Evolutionary conservation across 768 basidiomycete genomes (phyloP).

Genomic region (Tylopilus rubrobrunneus): DNA sequence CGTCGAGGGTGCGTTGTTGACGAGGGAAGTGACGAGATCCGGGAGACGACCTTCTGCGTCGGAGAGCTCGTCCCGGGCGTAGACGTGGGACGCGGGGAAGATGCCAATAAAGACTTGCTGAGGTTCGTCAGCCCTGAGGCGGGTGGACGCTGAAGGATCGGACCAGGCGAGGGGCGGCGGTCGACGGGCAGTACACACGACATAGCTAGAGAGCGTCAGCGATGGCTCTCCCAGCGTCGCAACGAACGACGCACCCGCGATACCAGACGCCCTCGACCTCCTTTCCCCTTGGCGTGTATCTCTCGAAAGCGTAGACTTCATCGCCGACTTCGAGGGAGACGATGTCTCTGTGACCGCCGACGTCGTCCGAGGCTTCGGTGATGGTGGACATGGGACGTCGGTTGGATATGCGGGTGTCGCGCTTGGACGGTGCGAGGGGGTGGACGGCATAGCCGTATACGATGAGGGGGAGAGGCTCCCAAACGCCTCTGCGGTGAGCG

Average conservation of each 20-base stretch:
- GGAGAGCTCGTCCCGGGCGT: constrained; percentile 78
- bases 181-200: constrained; percentile 76
- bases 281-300: constrained; percentile 69
- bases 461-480: constrained; percentile 67
- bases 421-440: constrained; percentile 71
- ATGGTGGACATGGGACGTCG: constrained; percentile 40
- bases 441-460: constrained; percentile 92
- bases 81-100: constrained; percentile 87
- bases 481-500: constrained; percentile 40
- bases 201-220: constrained; percentile 52
- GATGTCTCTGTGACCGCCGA: constrained; percentile 65
- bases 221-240: no score
- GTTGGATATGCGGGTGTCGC: constrained; percentile 61
- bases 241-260: constrained; percentile 67
- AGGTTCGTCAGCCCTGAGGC: constrained; percentile 64
- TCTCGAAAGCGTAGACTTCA: constrained; percentile 96
- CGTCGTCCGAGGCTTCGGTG: constrained; percentile 51
- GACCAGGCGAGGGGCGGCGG: constrained; percentile 66
- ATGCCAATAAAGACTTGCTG: constrained; percentile 93
- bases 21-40: constrained; percentile 62
- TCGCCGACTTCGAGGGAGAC: constrained; percentile 92
- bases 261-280: constrained; percentile 87
- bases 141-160: constrained; percentile 47
- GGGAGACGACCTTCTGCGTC: constrained; percentile 86
- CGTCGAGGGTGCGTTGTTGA: constrained; percentile 30